phyloP scores from a whole-genome alignment of 768 basidiomycete species.

The Naematelia aurantialba region DNA sequence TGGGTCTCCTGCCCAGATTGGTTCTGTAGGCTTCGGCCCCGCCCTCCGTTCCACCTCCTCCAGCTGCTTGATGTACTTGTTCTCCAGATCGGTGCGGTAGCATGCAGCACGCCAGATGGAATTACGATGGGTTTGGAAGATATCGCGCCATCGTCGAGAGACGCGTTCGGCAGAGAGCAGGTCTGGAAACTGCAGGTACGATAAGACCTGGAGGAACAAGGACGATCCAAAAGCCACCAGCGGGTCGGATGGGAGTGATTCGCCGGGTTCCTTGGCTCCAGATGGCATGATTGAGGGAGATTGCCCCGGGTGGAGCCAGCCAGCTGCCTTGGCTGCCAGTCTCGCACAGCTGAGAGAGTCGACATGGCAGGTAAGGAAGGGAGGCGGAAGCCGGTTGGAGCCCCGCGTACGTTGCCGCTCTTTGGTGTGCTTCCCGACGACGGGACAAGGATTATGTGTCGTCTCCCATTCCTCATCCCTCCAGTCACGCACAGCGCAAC shows the following conservation, averaged over 20 bases:
- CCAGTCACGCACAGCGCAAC: background rate
- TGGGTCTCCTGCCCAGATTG: constrained; percentile 7
- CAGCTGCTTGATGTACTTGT: constrained; percentile 1
- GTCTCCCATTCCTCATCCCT: too few species aligned
- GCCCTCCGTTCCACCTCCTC: constrained; percentile 6
- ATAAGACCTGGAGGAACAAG: constrained; percentile 27
- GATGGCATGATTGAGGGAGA: background rate
- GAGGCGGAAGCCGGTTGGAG: background rate
- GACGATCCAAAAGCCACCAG: constrained; percentile 26
- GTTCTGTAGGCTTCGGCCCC: background rate
- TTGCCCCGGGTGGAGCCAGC: background rate
- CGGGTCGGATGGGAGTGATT: constrained; percentile 14
- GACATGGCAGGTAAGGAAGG: background rate
- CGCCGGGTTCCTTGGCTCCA: background rate
- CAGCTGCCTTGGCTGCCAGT: background rate
- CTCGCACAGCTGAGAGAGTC: background rate
- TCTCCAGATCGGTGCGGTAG: constrained; percentile 8
- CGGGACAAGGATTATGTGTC: background rate
- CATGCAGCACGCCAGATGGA: constrained; percentile 21
- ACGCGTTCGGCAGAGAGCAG: constrained; percentile 15
- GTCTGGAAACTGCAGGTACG: constrained; percentile 13
- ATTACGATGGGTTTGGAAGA: constrained; percentile 7
- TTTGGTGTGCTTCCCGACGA: background rate
- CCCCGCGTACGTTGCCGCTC: background rate
- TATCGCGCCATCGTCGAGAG: constrained; percentile 14